These are phyloP conservation scores for Cordia subcordata DNA, from an alignment of 257 asterid genomes.

Conservation along the genomic window DNA sequence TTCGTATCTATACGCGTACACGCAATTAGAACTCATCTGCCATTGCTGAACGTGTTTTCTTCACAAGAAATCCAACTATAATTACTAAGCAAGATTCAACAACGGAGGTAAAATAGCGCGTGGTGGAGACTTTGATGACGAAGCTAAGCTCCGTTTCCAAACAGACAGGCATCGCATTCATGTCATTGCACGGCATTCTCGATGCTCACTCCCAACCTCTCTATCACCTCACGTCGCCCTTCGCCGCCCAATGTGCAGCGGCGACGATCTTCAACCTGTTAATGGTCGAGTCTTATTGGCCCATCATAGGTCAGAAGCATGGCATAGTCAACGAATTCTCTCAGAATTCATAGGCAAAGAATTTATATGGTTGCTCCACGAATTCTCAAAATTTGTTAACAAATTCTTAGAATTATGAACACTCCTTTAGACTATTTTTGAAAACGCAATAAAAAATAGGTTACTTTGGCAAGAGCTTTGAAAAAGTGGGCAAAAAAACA, in stretches of 20 bases:
- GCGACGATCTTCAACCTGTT: conserved; percentile 73
- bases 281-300: conserved; percentile 51
- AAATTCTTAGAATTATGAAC: too few relatives aligned
- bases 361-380: too few relatives aligned
- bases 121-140: conserved; percentile 51
- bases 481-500: too few relatives aligned
- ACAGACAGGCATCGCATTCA: conserved; percentile 56
- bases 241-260: conserved; percentile 77
- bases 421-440: too few relatives aligned
- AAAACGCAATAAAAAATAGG: too few relatives aligned
- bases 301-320: conserved; percentile 81
- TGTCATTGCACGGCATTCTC: conserved; percentile 75
- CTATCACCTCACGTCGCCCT: conserved; percentile 68
- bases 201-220: conserved; percentile 96
- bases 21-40: not conserved
- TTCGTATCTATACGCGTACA: too few relatives aligned
- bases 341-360: too few relatives aligned
- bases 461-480: too few relatives aligned
- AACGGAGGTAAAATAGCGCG: conserved; percentile 72
- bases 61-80: not conserved
- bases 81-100: too few relatives aligned
- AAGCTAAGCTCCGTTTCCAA: conserved; percentile 90
- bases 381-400: too few relatives aligned
- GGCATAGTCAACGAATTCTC: too few relatives aligned
- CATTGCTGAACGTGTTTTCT: not conserved